Base-by-base conservation (phyloP, 805 yeast species). In the Maudiozyma barnettii region DNA sequence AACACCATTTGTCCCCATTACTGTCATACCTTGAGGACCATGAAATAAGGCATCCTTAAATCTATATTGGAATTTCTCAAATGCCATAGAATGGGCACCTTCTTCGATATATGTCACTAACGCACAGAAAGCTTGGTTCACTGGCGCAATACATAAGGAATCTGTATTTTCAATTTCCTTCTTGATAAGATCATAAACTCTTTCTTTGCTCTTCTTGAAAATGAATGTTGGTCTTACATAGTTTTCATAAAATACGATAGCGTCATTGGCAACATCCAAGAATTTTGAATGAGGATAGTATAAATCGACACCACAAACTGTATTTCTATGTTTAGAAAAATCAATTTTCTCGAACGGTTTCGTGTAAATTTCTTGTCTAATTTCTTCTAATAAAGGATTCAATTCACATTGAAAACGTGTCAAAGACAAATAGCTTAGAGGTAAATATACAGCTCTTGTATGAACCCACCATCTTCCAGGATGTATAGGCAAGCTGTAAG, bases 391-490 rank as follows among this genome's bases (percentile, higher is more conserved):
- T 29, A 93, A 65, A 0, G 85, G 83, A 51, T 79, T 83, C 45
- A 83, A 56, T 5, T 73, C 76, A 57, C 88, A 82, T 46, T 73
- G 68, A 35, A 74, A 70, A 47, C 68, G 68, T 29, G 75, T 72
- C 43, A 85, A 70, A 13, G 84, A 78, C 8, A 93, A 62, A 62
- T 91, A 93, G 16, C 96, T 91, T 57, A 91, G 69, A 0, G 98
- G 90, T 31, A 85, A 64, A 58, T 90, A 93, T 20, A 93, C 86
- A 0, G 93, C 95, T 48, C 99, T 73, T 0, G 97, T 90, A 60
- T 93, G 99, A 20, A 91, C 96, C 99, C 99, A 93, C 99, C 98
- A 93, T 60, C 86, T 77, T 33, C 90, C 95, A 1, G 99, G 99
- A 60, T 93, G 98, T 38, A 89, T 71, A 0, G 96, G 95, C 1